Conservation (phyloP, 2,329 filamentous ascomycete species). For the Colletotrichum sublineola region DNA sequence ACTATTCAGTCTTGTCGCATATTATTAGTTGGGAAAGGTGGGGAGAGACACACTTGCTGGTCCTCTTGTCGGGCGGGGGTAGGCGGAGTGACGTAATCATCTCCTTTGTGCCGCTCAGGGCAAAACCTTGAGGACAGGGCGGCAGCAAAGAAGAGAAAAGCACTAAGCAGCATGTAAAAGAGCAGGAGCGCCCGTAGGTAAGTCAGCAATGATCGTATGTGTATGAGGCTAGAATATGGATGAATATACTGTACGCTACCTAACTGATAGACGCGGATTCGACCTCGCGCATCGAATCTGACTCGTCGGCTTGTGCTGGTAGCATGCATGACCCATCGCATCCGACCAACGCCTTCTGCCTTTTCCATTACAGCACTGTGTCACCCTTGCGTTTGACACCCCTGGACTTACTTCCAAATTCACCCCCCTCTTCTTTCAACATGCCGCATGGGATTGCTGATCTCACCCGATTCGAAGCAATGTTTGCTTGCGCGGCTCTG, state of each 20-base stretch:
- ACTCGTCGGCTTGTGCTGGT: slow-evolving; percentile 13
- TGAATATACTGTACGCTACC: neutral
- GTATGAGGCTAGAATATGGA: slow-evolving; percentile 10
- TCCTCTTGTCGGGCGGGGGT: neutral
- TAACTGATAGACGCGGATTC: neutral
- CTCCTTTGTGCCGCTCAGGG: neutral
- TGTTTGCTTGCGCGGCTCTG: slow-evolving; percentile 31
- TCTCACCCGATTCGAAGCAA: slow-evolving; percentile 14
- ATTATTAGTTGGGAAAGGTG: slow-evolving; percentile 23
- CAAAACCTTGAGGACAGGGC: slow-evolving; percentile 6
- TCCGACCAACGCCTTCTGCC: slow-evolving; percentile 15
- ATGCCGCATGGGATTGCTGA: slow-evolving; percentile 13
- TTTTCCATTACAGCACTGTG: neutral
- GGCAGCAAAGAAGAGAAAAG: slow-evolving; percentile 3
- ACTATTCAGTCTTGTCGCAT: neutral
- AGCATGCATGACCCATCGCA: neutral
- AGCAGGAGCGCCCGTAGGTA: neutral
- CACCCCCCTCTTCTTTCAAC: neutral
- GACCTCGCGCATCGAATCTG: slow-evolving; percentile 1
- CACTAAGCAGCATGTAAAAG: neutral
- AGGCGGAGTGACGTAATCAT: neutral
- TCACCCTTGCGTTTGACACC: slow-evolving; percentile 1
- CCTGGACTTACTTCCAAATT: neutral
- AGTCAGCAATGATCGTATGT: neutral
- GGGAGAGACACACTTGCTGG: neutral